Evolutionary conservation across 176 grass and related monocot genomes (phyloP).

Genomic region (Typha latifolia): DNA sequence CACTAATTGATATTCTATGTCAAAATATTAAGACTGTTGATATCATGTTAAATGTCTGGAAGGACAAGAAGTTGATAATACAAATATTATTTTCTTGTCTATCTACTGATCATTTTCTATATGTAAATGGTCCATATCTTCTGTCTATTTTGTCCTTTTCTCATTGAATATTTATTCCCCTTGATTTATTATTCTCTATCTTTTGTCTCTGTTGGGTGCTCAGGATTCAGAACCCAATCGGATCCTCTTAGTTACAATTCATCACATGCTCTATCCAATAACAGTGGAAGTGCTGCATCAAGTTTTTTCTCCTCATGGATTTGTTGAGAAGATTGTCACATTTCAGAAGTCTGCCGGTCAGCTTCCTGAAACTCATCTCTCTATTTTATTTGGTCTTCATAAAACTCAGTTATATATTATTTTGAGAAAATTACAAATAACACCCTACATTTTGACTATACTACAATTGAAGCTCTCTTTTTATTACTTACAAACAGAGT

Average conservation of each 20-base stretch:
- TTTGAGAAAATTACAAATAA: too few relatives aligned
- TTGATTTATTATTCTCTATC: conserved; percentile 52
- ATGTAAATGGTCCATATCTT: conserved; percentile 24
- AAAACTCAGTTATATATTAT: not conserved
- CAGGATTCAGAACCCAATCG: conserved; percentile 96
- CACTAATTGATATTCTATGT: too few relatives aligned
- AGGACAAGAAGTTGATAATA: not conserved
- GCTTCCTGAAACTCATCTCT: conserved; percentile 30
- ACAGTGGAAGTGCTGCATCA: conserved; percentile 94
- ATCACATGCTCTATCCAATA: conserved; percentile 99
- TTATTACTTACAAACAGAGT: too few relatives aligned
- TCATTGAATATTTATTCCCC: conserved; percentile 39
- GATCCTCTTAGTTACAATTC: conserved; percentile 99
- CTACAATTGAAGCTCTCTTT: too few relatives aligned
- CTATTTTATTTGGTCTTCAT: not conserved
- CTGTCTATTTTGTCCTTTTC: conserved; percentile 39
- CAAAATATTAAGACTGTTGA: too few relatives aligned
- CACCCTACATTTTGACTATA: too few relatives aligned
- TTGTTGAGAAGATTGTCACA: conserved; percentile 98
- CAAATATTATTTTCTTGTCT: conserved; percentile 6
- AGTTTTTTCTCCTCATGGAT: conserved; percentile 98
- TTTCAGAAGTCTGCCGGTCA: conserved; percentile 99
- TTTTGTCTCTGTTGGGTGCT: conserved; percentile 42
- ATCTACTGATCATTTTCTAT: conserved; percentile 24
- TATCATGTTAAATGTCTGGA: too few relatives aligned